Evolutionary conservation across 139 green algal genomes (phyloP).

Genomic region (Axilococcus clingmanii): DNA sequence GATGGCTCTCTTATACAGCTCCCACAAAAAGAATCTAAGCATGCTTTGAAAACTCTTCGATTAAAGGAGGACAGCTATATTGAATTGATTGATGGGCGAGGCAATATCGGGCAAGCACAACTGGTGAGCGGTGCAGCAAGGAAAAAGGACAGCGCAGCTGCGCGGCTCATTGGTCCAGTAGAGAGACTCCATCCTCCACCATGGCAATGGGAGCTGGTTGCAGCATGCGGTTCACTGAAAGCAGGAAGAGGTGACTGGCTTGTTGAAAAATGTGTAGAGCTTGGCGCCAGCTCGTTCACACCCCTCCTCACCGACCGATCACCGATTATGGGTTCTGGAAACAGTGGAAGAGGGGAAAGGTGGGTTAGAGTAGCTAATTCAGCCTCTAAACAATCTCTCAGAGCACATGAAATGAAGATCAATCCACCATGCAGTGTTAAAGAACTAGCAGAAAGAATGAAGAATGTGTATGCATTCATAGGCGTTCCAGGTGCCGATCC

Average conservation of each 20-base stretch:
- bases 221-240: constrained; percentile 66
- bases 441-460: background rate
- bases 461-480: constrained; percentile 22
- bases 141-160: background rate
- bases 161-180: background rate
- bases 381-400: constrained; percentile 77
- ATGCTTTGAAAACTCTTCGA: constrained; percentile 37
- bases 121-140: background rate
- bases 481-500: constrained; percentile 37
- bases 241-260: constrained; percentile 77
- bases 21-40: constrained; percentile 35
- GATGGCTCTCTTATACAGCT: constrained; percentile 8
- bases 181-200: background rate
- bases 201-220: constrained; percentile 1
- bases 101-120: constrained; percentile 21
- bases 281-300: constrained; percentile 59
- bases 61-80: constrained; percentile 40
- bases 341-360: constrained; percentile 18
- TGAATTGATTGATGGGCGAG: constrained; percentile 66
- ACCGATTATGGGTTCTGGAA: constrained; percentile 11
- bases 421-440: constrained; percentile 7
- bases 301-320: constrained; percentile 66
- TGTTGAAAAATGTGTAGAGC: constrained; percentile 81
- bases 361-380: constrained; percentile 68
- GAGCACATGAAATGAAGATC: constrained; percentile 46